Evolutionary conservation across 768 basidiomycete species (phyloP).

Genomic region (Boletus subparvulus): DNA sequence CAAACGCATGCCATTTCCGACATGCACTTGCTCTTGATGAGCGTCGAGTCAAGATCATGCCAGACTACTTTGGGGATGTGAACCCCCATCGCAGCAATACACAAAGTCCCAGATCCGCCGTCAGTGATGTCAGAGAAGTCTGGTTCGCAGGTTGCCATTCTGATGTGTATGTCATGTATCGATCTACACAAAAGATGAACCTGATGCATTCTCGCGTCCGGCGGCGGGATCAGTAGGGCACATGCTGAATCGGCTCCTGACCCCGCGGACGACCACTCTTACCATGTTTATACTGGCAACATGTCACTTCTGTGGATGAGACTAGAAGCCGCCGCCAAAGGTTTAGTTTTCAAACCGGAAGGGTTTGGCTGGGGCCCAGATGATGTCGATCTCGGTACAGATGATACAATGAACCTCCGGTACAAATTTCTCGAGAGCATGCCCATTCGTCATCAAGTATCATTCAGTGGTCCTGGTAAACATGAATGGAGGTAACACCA

Average conservation of each 20-base stretch:
- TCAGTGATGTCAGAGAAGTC: too few relatives aligned
- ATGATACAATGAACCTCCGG: too few relatives aligned
- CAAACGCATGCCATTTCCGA: too few relatives aligned
- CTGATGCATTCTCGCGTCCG: neutral
- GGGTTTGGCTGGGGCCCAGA: slow-evolving; percentile 14
- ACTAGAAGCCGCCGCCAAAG: slow-evolving; percentile 20
- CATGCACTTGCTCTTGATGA: slow-evolving; percentile 54
- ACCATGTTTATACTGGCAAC: neutral
- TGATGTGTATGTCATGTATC: slow-evolving; percentile 23
- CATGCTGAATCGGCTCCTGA: too few relatives aligned
- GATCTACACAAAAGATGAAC: too few relatives aligned
- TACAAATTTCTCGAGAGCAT: too few relatives aligned
- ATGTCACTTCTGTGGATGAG: neutral
- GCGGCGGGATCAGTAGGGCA: neutral
- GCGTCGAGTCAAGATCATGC: slow-evolving; percentile 55
- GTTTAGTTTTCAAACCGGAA: slow-evolving; percentile 21
- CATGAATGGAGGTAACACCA: neutral
- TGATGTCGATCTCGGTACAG: slow-evolving; percentile 13
- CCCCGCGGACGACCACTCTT: too few relatives aligned
- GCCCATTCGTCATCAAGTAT: slow-evolving; percentile 4
- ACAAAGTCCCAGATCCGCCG: neutral
- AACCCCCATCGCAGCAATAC: slow-evolving; percentile 5
- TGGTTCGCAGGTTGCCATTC: slow-evolving; percentile 7
- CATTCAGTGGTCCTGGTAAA: slow-evolving; percentile 10
- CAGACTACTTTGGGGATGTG: slow-evolving; percentile 34